Base-by-base conservation (phyloP, 148 eudicot genomes). In the Vaccinium myrtillus region DNA sequence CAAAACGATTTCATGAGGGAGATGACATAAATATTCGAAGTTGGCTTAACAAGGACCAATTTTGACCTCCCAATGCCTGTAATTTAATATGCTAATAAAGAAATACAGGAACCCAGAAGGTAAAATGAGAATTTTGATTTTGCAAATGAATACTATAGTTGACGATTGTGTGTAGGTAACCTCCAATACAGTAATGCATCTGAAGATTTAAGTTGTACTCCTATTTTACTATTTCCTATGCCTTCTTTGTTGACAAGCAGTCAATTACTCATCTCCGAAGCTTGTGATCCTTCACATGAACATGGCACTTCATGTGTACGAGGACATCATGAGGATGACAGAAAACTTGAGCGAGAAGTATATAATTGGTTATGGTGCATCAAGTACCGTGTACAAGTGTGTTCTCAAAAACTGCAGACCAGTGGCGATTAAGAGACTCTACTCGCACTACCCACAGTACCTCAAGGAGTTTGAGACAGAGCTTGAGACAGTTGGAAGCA, bases 251-350 rank as follows among this genome's bases (percentile, higher is more conserved):
- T 78, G 54, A 83, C 48, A 54, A 77, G 83, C 93, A 89, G 94
- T 94, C n/a, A 90, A 63, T 86, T 95, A 94, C 89, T 91, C 95
- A 8, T 85, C 98, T 21, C 99, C 99, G 8, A 97, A 95, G 88
- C 95, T 97, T 79, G 99, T 97, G 82, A 97, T 97, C 85, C 99
- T 97, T 83, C 92, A 97, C 88, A 94, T 97, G 98, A 95, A 97
- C 88, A 93, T 97, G 99, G 98, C 99, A 10, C 98, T 97, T 23
- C 99, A 97, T 81, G 94, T 97, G 65, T 95, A 97, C 21, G 99
- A 97, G 69, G 99, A 97, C 88, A 97, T 97, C 78, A 95, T 97
- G 99, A 91, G 99, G 88, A 93, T 97, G 99, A 97, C 99, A 0
- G 99, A 97, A 90, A 97, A 97, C 85, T 85, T 97, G 84, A 97